Evolutionary conservation across 441 rosid species (phyloP).

Genomic region (Eutrema salsugineum): DNA sequence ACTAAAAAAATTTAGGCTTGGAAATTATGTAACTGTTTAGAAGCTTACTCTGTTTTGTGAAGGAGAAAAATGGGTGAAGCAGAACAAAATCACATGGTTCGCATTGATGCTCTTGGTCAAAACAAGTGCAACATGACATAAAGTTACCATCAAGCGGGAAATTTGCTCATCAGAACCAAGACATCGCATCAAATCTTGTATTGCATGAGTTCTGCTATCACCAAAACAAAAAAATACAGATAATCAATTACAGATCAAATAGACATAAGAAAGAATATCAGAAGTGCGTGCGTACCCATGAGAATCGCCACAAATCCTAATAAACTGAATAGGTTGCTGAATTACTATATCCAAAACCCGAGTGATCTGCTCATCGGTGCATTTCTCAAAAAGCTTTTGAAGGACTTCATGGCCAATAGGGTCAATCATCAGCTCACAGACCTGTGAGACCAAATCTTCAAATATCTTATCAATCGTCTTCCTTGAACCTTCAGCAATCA

Average conservation of each 20-base stretch:
- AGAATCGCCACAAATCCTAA: constrained; percentile 41
- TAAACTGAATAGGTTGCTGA: constrained; percentile 31
- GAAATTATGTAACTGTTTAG: too few species aligned
- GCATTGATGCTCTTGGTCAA: constrained; percentile 50
- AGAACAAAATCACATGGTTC: constrained; percentile 51
- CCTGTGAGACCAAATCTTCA: constrained; percentile 35
- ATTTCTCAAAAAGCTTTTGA: constrained; percentile 47
- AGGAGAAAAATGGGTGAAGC: constrained; percentile 48
- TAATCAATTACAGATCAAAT: not conserved
- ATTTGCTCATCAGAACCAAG: constrained; percentile 41
- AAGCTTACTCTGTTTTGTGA: constrained; percentile 43
- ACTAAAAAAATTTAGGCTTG: too few species aligned
- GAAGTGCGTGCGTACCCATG: constrained; percentile 50
- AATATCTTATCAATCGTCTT: constrained; percentile 41
- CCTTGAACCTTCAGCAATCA: constrained; percentile 16
- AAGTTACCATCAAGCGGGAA: constrained; percentile 37
- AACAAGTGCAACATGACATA: constrained; percentile 38
- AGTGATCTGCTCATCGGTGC: constrained; percentile 48
- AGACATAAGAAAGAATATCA: not conserved
- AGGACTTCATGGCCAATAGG: constrained; percentile 54
- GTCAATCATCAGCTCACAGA: constrained; percentile 49
- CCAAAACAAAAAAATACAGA: constrained; percentile 4
- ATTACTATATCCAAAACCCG: constrained; percentile 38
- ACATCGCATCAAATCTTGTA: constrained; percentile 46
- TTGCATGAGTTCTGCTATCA: constrained; percentile 44